phyloP scores from a whole-genome alignment of 108 stramenopile genomes.

The Nitzschia sp. region DNA sequence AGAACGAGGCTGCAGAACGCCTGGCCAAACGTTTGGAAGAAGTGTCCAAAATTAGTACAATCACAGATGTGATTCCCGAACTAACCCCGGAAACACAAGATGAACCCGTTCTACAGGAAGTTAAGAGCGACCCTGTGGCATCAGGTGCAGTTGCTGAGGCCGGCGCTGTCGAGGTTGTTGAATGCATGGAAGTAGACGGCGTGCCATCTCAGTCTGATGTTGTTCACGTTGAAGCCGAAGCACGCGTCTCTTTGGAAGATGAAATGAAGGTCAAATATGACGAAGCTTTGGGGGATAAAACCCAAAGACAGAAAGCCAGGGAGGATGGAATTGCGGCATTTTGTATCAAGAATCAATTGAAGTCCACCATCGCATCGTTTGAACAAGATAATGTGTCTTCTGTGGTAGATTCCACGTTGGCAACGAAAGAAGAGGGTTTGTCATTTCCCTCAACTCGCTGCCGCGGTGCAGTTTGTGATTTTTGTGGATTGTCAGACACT shows the following conservation, averaged over 20 bases:
- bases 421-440: slow-evolving; percentile 51
- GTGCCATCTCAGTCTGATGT: slow-evolving; percentile 21
- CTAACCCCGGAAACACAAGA: slow-evolving; percentile 29
- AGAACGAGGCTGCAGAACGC: slow-evolving; percentile 49
- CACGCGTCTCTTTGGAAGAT: slow-evolving; percentile 44
- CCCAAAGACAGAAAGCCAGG: slow-evolving; percentile 57
- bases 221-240: slow-evolving; percentile 32
- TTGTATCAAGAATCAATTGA: slow-evolving; percentile 63
- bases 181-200: slow-evolving; percentile 33
- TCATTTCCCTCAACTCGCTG: slow-evolving; percentile 55
- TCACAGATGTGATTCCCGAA: slow-evolving; percentile 38
- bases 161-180: slow-evolving; percentile 47
- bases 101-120: slow-evolving; percentile 9
- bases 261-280: slow-evolving; percentile 45
- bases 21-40: slow-evolving; percentile 33
- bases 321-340: slow-evolving; percentile 71
- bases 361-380: slow-evolving; percentile 72
- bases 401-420: slow-evolving; percentile 61
- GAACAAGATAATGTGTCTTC: slow-evolving; percentile 68
- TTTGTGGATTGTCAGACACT: slow-evolving; percentile 75
- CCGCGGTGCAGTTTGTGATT: slow-evolving; percentile 55
- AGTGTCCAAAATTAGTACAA: slow-evolving; percentile 24
- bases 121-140: not conserved
- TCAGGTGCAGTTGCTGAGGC: slow-evolving; percentile 9
- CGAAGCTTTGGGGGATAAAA: slow-evolving; percentile 47